A percentile compares a stretch with the other conserved stretches of the same genome.
phyloP scores from a whole-genome alignment of 1,284 basidiomycete species.

The Trametes pubescens region DNA sequence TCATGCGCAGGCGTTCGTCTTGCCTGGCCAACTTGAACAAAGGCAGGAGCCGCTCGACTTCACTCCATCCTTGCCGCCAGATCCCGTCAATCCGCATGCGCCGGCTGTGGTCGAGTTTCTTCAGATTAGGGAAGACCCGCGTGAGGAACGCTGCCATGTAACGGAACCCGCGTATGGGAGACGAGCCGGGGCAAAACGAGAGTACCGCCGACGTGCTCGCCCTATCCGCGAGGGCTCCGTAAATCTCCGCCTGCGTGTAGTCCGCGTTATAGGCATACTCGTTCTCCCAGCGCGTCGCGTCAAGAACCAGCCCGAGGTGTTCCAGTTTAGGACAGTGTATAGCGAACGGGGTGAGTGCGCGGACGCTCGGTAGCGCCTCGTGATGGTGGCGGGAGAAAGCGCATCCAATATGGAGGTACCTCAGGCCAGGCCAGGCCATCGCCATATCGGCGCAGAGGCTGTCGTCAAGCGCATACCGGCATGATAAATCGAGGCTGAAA shows the following conservation, averaged over 20 bases:
- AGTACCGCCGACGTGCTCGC: slow-evolving; percentile 1
- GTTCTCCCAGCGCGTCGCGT: neutral
- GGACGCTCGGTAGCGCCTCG: neutral
- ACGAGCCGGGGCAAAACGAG: too few species aligned
- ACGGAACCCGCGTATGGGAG: too few species aligned
- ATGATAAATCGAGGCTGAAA: neutral
- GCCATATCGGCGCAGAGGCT: neutral
- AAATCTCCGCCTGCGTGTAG: neutral
- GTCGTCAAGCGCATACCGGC: neutral
- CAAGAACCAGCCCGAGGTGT: neutral
- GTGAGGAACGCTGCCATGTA: slow-evolving; percentile 7
- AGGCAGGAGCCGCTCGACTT: neutral
- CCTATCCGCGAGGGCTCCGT: neutral
- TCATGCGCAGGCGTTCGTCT: slow-evolving; percentile 4
- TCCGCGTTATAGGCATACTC: neutral
- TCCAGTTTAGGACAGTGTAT: slow-evolving; percentile 5
- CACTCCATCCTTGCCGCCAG: neutral
- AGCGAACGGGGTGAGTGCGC: slow-evolving; percentile 6
- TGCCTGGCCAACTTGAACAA: neutral
- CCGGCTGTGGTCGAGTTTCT: neutral
- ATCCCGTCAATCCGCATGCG: neutral
- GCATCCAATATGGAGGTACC: neutral
- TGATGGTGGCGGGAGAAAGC: neutral
- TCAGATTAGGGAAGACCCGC: slow-evolving; percentile 4
- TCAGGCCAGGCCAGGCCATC: slow-evolving; percentile 4